A percentile compares a stretch with the other conserved stretches of the same genome.
Conservation (phyloP, 2,329 filamentous ascomycete genomes). For the Microdochium bolleyi region DNA sequence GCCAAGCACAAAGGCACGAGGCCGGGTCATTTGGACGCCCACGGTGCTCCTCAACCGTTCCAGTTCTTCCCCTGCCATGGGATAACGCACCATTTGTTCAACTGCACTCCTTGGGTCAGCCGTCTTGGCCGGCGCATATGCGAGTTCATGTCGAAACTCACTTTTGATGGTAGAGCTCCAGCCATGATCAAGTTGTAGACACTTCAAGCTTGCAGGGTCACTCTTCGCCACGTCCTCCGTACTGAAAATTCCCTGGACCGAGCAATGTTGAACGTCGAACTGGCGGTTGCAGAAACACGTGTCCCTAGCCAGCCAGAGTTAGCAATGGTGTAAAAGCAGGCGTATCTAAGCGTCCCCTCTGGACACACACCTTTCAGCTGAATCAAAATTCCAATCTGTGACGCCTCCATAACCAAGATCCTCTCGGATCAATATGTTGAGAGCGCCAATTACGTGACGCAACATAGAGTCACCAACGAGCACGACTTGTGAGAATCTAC, state of each 20-base stretch:
- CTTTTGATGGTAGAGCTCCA: slow-evolving; percentile 17
- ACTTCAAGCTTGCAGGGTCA: slow-evolving; percentile 31
- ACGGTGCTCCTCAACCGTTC: slow-evolving; percentile 26
- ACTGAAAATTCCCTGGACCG: slow-evolving; percentile 38
- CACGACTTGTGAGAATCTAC: slow-evolving; percentile 35
- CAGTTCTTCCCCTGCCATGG: slow-evolving; percentile 30
- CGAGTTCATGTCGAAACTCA: slow-evolving; percentile 5
- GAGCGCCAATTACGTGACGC: slow-evolving; percentile 35
- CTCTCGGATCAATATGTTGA: slow-evolving; percentile 35
- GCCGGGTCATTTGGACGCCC: slow-evolving; percentile 17
- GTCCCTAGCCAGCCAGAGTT: slow-evolving; percentile 15
- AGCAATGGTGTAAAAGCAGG: slow-evolving; percentile 2
- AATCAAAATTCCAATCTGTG: slow-evolving; percentile 39
- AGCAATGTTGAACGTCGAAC: slow-evolving; percentile 39
- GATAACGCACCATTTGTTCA: slow-evolving; percentile 34
- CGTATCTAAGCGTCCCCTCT: not conserved
- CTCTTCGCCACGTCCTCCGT: slow-evolving; percentile 32
- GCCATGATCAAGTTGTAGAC: slow-evolving; percentile 21
- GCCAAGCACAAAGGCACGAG: slow-evolving; percentile 34
- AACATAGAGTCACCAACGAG: slow-evolving; percentile 41
- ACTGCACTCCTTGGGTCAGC: slow-evolving; percentile 11
- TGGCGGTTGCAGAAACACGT: slow-evolving; percentile 40
- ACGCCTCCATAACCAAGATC: slow-evolving; percentile 39
- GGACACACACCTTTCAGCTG: slow-evolving; percentile 26
- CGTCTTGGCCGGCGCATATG: not conserved